Evolutionary conservation across 345 rosid species (phyloP).

Genomic region (Eucalyptus polyanthemos): DNA sequence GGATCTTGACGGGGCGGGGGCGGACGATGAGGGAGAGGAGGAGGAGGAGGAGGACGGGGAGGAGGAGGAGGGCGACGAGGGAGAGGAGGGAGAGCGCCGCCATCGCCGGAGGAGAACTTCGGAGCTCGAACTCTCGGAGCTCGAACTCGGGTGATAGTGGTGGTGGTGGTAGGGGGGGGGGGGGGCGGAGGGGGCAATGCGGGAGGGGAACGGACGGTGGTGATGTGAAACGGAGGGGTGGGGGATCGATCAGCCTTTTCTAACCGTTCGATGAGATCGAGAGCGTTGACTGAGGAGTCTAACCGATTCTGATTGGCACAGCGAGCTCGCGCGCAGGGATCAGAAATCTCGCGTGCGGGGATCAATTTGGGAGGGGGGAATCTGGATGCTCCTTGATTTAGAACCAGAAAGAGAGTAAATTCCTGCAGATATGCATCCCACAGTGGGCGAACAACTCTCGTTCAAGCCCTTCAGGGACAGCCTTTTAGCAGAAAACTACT

Average conservation of each 20-base stretch:
- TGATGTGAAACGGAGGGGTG: rapidly evolving
- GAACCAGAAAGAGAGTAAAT: no score
- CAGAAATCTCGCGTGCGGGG: no score
- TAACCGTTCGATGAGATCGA: not conserved
- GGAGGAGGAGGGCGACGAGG: constrained; percentile 15
- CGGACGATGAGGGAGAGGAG: constrained; percentile 36
- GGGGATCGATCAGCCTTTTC: not conserved
- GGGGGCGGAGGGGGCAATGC: rapidly evolving
- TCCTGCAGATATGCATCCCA: no score
- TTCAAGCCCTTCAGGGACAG: no score
- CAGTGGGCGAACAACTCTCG: no score
- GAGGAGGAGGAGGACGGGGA: constrained; percentile 29
- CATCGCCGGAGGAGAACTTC: rapidly evolving
- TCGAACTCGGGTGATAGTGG: not conserved
- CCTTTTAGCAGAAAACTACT: no score
- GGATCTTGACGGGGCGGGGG: constrained; percentile 47
- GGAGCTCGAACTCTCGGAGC: not conserved
- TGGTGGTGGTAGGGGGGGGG: rapidly evolving
- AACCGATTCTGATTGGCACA: no score
- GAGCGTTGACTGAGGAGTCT: not conserved
- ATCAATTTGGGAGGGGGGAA: no score
- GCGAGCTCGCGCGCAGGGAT: no score
- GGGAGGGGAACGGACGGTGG: not conserved
- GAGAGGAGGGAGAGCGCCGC: not conserved
- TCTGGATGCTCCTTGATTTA: no score